Percentiles rank a stretch among this genome's conserved stretches.
Conservation (phyloP, 1,284 basidiomycete genomes). For the Clitocybe nebularis region DNA sequence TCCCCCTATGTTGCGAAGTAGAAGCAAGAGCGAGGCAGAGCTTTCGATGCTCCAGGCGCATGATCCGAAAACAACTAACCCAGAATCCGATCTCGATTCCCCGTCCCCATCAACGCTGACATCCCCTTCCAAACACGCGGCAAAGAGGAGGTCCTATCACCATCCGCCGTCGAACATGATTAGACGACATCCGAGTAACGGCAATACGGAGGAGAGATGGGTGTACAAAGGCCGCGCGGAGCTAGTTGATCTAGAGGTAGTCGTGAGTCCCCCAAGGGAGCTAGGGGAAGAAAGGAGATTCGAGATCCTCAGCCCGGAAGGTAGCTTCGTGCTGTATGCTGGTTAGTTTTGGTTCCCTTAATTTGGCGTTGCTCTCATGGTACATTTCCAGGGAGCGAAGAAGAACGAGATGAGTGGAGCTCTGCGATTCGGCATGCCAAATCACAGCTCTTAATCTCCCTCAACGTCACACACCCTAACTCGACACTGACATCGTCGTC, state of each 20-base stretch:
- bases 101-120: slow-evolving; percentile 20
- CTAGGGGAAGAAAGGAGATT: slow-evolving; percentile 50
- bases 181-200: slow-evolving; percentile 35
- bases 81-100: slow-evolving; percentile 7
- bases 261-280: slow-evolving; percentile 50
- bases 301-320: slow-evolving; percentile 72
- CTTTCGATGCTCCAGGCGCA: slow-evolving; percentile 19
- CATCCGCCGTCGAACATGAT: slow-evolving; percentile 35
- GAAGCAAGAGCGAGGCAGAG: slow-evolving; percentile 63
- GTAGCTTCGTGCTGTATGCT: slow-evolving; percentile 74
- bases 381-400: slow-evolving; percentile 39
- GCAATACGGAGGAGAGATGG: slow-evolving; percentile 54
- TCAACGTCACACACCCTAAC: slow-evolving; percentile 67
- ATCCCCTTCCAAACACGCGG: slow-evolving; percentile 15
- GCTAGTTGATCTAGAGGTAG: slow-evolving; percentile 75
- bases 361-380: not conserved
- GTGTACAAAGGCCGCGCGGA: slow-evolving; percentile 64
- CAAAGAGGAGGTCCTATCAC: slow-evolving; percentile 21
- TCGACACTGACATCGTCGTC: slow-evolving; percentile 77
- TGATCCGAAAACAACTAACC: not conserved
- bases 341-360: slow-evolving; percentile 38
- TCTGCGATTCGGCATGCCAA: slow-evolving; percentile 70
- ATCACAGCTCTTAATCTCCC: slow-evolving; percentile 59
- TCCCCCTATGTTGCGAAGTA: slow-evolving; percentile 40
- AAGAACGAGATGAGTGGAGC: slow-evolving; percentile 70